phyloP scores from a whole-genome alignment of 2,329 filamentous ascomycete species.

The Diaporthe eres region DNA sequence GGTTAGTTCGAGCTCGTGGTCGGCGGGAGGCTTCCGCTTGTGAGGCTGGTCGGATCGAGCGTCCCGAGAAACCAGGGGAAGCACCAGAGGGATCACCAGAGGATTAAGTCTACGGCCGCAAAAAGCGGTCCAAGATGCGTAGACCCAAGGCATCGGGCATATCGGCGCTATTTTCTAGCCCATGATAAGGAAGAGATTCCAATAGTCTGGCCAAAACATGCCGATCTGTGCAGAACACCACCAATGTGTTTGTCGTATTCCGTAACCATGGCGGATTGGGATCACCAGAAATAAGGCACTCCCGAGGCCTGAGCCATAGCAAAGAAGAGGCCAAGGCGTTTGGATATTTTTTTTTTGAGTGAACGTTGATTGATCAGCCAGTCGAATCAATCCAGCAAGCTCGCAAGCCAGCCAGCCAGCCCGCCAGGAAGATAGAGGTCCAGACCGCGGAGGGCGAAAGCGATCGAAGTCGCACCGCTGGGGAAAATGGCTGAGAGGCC shows the following conservation, averaged over 20 bases:
- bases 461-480: constrained; percentile 16
- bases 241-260: constrained; percentile 10
- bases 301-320: constrained; percentile 11
- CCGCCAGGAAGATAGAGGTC: neutral
- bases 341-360: neutral
- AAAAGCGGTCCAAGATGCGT: constrained; percentile 16
- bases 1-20: constrained; percentile 26
- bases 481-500: constrained; percentile 19
- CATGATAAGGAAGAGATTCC: constrained; percentile 12
- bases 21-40: constrained; percentile 18
- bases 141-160: constrained; percentile 19
- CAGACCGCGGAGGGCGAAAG: neutral
- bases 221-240: constrained; percentile 28
- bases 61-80: constrained; percentile 22
- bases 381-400: neutral
- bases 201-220: constrained; percentile 26
- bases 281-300: constrained; percentile 13
- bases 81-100: neutral
- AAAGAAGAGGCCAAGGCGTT: constrained; percentile 1
- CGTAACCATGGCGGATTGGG: constrained; percentile 1
- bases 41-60: neutral
- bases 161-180: constrained; percentile 10
- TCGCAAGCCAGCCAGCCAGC: neutral
- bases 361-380: neutral
- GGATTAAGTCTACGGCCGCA: neutral